Evolutionary conservation across 371 early-diverging fungal species (phyloP).

Genomic region (Massospora cicadina): DNA sequence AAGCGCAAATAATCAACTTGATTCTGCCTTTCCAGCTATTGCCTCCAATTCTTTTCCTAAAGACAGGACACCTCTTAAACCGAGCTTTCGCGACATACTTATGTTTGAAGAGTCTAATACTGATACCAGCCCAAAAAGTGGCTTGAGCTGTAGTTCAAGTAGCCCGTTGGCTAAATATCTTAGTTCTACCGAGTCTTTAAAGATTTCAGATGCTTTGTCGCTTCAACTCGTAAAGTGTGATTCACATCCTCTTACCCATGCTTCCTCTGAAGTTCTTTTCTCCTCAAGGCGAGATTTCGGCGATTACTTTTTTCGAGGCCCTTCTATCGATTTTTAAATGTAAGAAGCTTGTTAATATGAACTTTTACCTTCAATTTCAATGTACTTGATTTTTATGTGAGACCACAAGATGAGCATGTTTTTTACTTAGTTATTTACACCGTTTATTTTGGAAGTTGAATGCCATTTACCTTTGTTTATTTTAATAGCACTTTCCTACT

Average conservation of each 20-base stretch:
- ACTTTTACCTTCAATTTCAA: too few species aligned
- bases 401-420: too few species aligned
- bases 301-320: neutral
- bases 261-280: too few species aligned
- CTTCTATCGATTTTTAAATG: neutral
- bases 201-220: neutral
- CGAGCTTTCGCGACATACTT: neutral
- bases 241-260: neutral
- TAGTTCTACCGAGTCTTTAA: neutral
- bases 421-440: too few species aligned
- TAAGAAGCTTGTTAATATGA: neutral
- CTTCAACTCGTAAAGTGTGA: neutral
- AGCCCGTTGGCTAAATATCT: neutral
- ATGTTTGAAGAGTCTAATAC: neutral
- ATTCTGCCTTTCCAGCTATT: neutral
- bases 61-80: neutral
- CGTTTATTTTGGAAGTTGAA: too few species aligned
- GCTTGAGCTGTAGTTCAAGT: neutral
- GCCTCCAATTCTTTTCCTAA: neutral
- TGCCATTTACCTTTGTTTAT: too few species aligned
- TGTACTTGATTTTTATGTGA: too few species aligned
- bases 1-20: neutral
- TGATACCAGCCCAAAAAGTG: neutral
- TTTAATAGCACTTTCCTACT: too few species aligned
- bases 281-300: neutral